A percentile compares a stretch with the other conserved stretches of the same genome.
Conservation (phyloP, 345 rosid genomes). For the Raphanus raphanistrum region DNA sequence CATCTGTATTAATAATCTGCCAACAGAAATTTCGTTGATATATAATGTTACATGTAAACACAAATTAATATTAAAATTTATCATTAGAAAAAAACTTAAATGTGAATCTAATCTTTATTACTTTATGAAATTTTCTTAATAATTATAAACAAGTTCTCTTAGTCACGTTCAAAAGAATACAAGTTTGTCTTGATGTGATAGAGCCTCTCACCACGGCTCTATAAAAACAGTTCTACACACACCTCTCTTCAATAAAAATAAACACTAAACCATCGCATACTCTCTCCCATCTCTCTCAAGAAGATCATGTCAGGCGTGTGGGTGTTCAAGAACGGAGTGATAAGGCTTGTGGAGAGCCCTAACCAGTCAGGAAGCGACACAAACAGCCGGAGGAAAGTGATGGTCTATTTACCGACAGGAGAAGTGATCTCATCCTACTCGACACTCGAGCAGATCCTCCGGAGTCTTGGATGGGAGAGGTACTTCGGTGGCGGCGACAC, state of each 20-base stretch:
- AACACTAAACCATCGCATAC: background rate
- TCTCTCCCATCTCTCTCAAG: constrained; percentile 12
- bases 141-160: background rate
- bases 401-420: constrained; percentile 66
- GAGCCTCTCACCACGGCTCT: constrained; percentile 14
- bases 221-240: constrained; percentile 25
- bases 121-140: background rate
- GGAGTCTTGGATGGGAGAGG: constrained; percentile 79
- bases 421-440: constrained; percentile 61
- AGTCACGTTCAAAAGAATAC: constrained; percentile 2
- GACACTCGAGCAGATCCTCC: constrained; percentile 57
- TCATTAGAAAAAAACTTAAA: background rate
- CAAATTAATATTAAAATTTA: too few species aligned
- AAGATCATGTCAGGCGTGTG: constrained; percentile 72
- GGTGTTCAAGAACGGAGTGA: constrained; percentile 62
- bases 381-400: constrained; percentile 42
- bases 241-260: background rate
- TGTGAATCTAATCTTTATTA: background rate
- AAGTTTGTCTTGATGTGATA: constrained; percentile 10
- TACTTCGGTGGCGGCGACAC: constrained; percentile 53
- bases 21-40: background rate
- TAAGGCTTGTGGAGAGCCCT: constrained; percentile 61
- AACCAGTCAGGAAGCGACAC: constrained; percentile 36
- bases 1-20: background rate
- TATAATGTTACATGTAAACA: too few species aligned